Conservation (phyloP, 805 yeast genomes). For the Candida nitratophila region DNA sequence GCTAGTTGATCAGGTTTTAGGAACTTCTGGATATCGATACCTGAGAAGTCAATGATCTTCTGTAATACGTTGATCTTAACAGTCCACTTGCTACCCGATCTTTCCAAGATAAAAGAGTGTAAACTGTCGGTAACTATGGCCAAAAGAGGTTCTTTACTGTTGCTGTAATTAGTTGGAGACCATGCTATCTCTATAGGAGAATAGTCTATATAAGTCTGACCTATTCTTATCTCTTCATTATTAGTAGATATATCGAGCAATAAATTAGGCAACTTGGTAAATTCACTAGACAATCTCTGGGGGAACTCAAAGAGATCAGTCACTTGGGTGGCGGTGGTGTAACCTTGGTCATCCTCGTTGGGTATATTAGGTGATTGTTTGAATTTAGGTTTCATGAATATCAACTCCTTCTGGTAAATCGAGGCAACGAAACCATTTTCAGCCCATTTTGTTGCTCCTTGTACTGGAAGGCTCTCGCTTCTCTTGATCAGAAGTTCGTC, state of each 20-base stretch:
- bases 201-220: slow-evolving; percentile 10
- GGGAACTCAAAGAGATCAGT: slow-evolving; percentile 8
- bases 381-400: slow-evolving; percentile 9
- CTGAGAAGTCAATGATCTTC: slow-evolving; percentile 3
- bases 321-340: background rate
- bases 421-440: slow-evolving; percentile 12
- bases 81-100: slow-evolving; percentile 11
- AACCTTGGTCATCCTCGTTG: no score
- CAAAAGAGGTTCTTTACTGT: slow-evolving; percentile 7
- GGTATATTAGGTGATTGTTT: background rate
- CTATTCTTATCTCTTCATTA: slow-evolving; percentile 12
- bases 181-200: slow-evolving; percentile 11
- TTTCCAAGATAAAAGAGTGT: slow-evolving; percentile 11
- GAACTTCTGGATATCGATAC: slow-evolving; percentile 8
- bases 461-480: slow-evolving; percentile 2
- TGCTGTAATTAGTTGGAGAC: slow-evolving; percentile 16
- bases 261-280: slow-evolving; percentile 9
- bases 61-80: slow-evolving; percentile 9
- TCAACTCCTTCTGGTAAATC: slow-evolving; percentile 8
- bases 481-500: slow-evolving; percentile 7
- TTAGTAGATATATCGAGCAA: slow-evolving; percentile 7
- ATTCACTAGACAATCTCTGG: slow-evolving; percentile 7
- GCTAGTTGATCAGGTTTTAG: slow-evolving; percentile 8
- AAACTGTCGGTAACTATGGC: slow-evolving; percentile 13
- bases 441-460: slow-evolving; percentile 11